Evolutionary conservation across 2,329 filamentous ascomycete genomes (phyloP).

Genomic region (Aspergillus sp.): DNA sequence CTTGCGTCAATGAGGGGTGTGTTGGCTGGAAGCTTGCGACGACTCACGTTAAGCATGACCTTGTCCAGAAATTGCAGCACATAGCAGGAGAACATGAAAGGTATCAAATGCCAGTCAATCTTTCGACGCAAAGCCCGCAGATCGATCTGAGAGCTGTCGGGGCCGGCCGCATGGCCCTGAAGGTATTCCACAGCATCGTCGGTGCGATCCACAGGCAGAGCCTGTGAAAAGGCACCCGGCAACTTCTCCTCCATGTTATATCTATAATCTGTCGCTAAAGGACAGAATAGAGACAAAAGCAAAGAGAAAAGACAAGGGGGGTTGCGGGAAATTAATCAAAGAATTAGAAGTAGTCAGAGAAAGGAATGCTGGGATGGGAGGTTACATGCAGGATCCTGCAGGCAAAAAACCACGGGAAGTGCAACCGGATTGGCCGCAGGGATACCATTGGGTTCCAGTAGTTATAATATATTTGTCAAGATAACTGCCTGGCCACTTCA

Average conservation of each 20-base stretch:
- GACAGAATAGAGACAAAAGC: not conserved
- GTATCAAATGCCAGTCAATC: conserved; percentile 35
- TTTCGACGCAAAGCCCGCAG: conserved; percentile 29
- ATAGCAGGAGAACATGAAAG: conserved; percentile 36
- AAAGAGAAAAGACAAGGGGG: not conserved
- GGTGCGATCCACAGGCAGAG: conserved; percentile 3
- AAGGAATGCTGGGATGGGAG: not conserved
- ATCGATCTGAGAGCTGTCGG: conserved; percentile 16
- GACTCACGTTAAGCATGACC: conserved; percentile 32
- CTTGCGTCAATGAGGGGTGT: not conserved
- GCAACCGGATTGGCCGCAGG: not conserved
- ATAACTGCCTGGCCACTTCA: not conserved
- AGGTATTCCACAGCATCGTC: conserved; percentile 28
- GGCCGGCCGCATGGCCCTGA: conserved; percentile 15
- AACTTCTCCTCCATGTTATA: conserved; percentile 14
- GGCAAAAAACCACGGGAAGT: not conserved
- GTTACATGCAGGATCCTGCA: not conserved
- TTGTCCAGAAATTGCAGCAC: conserved; percentile 39
- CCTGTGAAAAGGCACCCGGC: conserved; percentile 1
- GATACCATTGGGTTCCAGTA: not conserved
- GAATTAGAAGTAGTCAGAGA: not conserved
- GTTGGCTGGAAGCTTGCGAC: not conserved
- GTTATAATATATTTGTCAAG: not conserved
- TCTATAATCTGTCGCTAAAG: no score
- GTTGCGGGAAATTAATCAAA: not conserved